Evolutionary conservation across 495 filamentous ascomycete genomes (phyloP).

Genomic region (Podospora conica): DNA sequence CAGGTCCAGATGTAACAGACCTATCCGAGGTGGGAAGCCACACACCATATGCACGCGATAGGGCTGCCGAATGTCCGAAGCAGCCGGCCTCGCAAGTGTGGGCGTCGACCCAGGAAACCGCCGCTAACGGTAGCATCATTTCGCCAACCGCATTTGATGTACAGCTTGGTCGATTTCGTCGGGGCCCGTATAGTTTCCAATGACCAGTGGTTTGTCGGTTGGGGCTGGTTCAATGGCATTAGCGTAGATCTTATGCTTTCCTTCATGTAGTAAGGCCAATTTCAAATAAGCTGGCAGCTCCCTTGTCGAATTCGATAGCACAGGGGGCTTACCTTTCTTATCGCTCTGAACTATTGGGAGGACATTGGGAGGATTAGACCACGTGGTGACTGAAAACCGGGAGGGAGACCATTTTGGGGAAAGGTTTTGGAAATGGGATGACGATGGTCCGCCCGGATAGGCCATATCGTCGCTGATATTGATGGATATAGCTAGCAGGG

Average conservation of each 20-base stretch:
- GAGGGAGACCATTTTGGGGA: not conserved
- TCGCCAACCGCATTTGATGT: not conserved
- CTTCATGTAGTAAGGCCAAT: no score
- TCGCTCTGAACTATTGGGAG: not conserved
- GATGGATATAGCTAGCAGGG: no score
- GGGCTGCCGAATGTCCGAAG: not conserved
- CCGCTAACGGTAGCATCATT: no score
- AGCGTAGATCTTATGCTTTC: not conserved
- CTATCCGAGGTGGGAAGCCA: not conserved
- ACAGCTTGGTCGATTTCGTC: not conserved
- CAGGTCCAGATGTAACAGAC: not conserved
- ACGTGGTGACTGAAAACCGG: not conserved
- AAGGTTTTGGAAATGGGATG: not conserved
- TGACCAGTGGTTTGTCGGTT: not conserved
- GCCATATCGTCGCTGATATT: not conserved
- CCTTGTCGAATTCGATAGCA: not conserved
- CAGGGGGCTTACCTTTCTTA: not conserved
- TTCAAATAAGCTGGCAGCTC: not conserved
- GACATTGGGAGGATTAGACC: not conserved
- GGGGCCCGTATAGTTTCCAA: not conserved
- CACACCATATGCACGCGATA: not conserved
- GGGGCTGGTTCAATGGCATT: not conserved
- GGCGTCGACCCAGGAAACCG: no score
- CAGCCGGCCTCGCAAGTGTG: not conserved
- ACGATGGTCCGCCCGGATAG: not conserved